Percentiles rank a stretch among this genome's conserved stretches.
These are phyloP conservation scores for Xylaria curta DNA, from an alignment of 495 filamentous ascomycete species.

Conservation along the genomic window DNA sequence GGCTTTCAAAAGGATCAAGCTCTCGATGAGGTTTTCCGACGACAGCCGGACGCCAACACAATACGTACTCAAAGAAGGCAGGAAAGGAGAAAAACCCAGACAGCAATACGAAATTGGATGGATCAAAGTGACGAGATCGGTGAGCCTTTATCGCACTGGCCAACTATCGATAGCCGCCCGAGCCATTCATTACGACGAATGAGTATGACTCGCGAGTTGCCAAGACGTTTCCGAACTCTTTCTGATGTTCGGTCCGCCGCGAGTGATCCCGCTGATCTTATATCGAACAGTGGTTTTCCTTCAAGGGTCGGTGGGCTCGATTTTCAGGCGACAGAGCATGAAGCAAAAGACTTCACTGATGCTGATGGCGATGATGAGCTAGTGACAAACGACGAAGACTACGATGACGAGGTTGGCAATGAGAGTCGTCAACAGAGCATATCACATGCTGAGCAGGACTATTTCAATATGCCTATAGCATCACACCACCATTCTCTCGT, in stretches of 20 bases:
- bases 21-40: conserved; percentile 89
- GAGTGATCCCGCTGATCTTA: conserved; percentile 61
- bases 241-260: conserved; percentile 59
- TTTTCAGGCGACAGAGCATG: conserved; percentile 37
- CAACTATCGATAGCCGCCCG: conserved; percentile 53
- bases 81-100: conserved; percentile 70
- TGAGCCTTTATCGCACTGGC: conserved; percentile 61
- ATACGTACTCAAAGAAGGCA: conserved; percentile 57
- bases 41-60: conserved; percentile 51
- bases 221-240: conserved; percentile 47
- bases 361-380: conserved; percentile 89
- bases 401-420: conserved; percentile 50
- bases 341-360: conserved; percentile 65
- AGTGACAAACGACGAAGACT: conserved; percentile 75
- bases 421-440: conserved; percentile 32
- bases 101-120: conserved; percentile 87
- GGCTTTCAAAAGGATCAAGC: conserved; percentile 88
- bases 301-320: conserved; percentile 35
- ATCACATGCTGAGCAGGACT: conserved; percentile 43
- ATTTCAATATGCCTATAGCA: conserved; percentile 53
- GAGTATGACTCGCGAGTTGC: conserved; percentile 51
- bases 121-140: conserved; percentile 70
- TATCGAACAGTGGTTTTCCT: conserved; percentile 50
- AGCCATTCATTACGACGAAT: conserved; percentile 48
- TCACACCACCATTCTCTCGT: conserved; percentile 30